Conservation (phyloP, 108 stramenopile genomes). For the Cylindrotheca closterium region DNA sequence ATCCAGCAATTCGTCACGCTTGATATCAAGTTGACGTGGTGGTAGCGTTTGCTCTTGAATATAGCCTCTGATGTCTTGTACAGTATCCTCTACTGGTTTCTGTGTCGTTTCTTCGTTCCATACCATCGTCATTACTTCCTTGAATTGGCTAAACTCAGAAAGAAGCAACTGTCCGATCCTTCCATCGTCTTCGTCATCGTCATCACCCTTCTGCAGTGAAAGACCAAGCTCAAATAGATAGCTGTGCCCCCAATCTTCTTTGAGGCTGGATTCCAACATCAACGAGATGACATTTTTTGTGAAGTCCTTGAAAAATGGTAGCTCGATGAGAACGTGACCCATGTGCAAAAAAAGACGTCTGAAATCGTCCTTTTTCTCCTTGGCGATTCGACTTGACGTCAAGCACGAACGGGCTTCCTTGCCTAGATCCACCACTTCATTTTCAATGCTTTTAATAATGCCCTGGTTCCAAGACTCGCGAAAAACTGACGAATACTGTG, state of each 20-base stretch:
- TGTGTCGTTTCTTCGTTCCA: constrained; percentile 66
- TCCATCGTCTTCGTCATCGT: constrained; percentile 34
- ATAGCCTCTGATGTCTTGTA: constrained; percentile 41
- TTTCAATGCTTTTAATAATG: constrained; percentile 39
- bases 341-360: constrained; percentile 48
- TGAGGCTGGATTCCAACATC: constrained; percentile 47
- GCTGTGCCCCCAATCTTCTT: constrained; percentile 50
- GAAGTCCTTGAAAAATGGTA: constrained; percentile 45
- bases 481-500: constrained; percentile 37
- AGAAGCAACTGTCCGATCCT: constrained; percentile 52
- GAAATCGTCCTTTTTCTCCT: constrained; percentile 44
- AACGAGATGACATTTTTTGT: constrained; percentile 48
- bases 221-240: constrained; percentile 64
- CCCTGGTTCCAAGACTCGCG: constrained; percentile 50
- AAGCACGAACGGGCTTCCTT: constrained; percentile 34
- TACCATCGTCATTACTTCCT: constrained; percentile 61
- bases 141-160: constrained; percentile 57
- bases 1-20: constrained; percentile 32
- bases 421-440: constrained; percentile 41
- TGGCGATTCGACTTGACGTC: constrained; percentile 31
- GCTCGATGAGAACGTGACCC: constrained; percentile 54
- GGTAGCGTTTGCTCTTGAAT: constrained; percentile 11
- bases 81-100: constrained; percentile 57
- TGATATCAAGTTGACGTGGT: constrained; percentile 28
- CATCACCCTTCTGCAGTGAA: constrained; percentile 49